These are phyloP conservation scores for Talaromyces albobiverticillius DNA, from an alignment of 2,329 filamentous ascomycete genomes.

Conservation along the genomic window DNA sequence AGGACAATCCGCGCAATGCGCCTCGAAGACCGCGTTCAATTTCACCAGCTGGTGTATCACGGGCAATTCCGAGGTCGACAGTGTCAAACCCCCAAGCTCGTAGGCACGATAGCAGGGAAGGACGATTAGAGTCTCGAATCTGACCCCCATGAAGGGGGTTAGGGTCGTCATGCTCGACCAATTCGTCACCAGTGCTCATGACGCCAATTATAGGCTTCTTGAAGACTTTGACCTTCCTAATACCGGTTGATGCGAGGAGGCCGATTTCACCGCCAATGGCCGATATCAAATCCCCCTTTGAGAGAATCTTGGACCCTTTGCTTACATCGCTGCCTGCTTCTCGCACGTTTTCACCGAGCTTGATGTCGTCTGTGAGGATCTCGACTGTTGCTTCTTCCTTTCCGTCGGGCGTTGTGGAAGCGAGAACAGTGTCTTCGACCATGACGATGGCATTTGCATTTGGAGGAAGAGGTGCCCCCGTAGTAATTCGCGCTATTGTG, in stretches of 20 bases:
- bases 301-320: conserved; percentile 66
- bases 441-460: conserved; percentile 91
- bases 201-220: conserved; percentile 77
- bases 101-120: conserved; percentile 77
- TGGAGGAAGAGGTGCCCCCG: conserved; percentile 83
- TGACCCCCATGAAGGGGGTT: conserved; percentile 70
- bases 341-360: conserved; percentile 79
- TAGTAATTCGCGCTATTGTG: conserved; percentile 86
- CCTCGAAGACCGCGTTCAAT: conserved; percentile 75
- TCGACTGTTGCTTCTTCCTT: conserved; percentile 84
- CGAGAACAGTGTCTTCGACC: conserved; percentile 89
- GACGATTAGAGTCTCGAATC: conserved; percentile 89
- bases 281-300: conserved; percentile 77
- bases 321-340: conserved; percentile 87
- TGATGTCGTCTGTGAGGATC: conserved; percentile 74
- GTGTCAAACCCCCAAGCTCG: conserved; percentile 72
- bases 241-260: conserved; percentile 80
- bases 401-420: conserved; percentile 71
- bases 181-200: conserved; percentile 91
- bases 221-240: conserved; percentile 67
- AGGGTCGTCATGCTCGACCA: conserved; percentile 67
- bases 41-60: conserved; percentile 55
- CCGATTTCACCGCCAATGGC: conserved; percentile 88
- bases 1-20: conserved; percentile 58
- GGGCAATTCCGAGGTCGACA: conserved; percentile 80